These are phyloP conservation scores for Penicillium canariense DNA, from an alignment of 495 filamentous ascomycete species.

Conservation along the genomic window DNA sequence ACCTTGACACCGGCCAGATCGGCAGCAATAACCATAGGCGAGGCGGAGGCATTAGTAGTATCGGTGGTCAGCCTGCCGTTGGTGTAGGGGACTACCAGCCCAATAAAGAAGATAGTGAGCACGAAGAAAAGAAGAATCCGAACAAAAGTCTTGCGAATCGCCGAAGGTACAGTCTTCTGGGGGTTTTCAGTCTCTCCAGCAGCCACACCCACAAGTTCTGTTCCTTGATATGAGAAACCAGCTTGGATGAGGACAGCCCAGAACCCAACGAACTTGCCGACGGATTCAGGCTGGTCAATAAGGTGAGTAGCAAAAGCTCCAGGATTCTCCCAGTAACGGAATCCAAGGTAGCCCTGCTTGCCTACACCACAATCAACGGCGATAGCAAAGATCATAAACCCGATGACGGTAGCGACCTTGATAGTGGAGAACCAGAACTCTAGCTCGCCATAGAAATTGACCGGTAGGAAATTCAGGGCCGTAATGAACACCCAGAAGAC, in stretches of 20 bases:
- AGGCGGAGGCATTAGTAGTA: constrained; percentile 56
- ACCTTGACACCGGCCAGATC: constrained; percentile 59
- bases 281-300: constrained; percentile 56
- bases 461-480: constrained; percentile 57
- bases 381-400: constrained; percentile 58
- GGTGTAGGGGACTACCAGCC: constrained; percentile 58
- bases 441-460: constrained; percentile 53
- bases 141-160: constrained; percentile 67
- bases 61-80: constrained; percentile 27
- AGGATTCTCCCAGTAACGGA: constrained; percentile 59
- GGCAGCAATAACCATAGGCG: constrained; percentile 63
- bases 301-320: constrained; percentile 60
- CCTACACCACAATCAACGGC: constrained; percentile 58
- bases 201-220: constrained; percentile 65
- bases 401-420: constrained; percentile 58
- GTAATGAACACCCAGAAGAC: constrained; percentile 66
- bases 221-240: constrained; percentile 64
- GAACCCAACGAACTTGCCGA: constrained; percentile 41
- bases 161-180: constrained; percentile 57
- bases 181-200: constrained; percentile 68
- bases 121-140: constrained; percentile 69
- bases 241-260: constrained; percentile 47
- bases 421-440: constrained; percentile 60
- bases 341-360: constrained; percentile 54
- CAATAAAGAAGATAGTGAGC: constrained; percentile 64